These are phyloP conservation scores for Agaricus sinodeliciosus DNA, from an alignment of 768 basidiomycete genomes.

Conservation along the genomic window DNA sequence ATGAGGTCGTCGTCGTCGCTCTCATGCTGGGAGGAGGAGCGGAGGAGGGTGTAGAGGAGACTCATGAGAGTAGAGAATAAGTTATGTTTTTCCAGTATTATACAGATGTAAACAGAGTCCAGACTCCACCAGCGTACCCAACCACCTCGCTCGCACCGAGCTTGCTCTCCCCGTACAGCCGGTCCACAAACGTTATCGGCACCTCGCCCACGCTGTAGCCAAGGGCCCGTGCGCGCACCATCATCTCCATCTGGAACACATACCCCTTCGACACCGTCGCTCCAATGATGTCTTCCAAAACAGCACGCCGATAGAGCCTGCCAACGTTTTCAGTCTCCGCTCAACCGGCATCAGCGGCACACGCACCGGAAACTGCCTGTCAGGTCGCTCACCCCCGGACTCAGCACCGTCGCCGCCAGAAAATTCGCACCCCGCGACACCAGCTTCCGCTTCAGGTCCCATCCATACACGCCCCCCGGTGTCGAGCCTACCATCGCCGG, in stretches of 20 bases:
- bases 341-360: neutral
- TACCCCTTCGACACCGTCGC: conserved; percentile 85
- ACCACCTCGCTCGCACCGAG: conserved; percentile 85
- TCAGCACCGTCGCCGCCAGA: conserved; percentile 78
- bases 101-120: conserved; percentile 68
- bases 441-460: conserved; percentile 87
- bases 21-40: conserved; percentile 37
- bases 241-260: conserved; percentile 99
- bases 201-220: conserved; percentile 87
- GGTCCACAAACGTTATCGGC: conserved; percentile 92
- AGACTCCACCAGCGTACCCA: conserved; percentile 81
- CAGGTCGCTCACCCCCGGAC: conserved; percentile 82
- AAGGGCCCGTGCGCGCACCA: conserved; percentile 79
- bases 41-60: conserved; percentile 65
- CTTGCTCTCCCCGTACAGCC: conserved; percentile 92
- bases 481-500: conserved; percentile 50
- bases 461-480: conserved; percentile 86
- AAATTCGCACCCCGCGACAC: conserved; percentile 89
- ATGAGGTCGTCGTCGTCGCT: conserved; percentile 63
- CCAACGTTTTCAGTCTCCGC: neutral
- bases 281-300: conserved; percentile 77
- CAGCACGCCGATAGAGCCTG: conserved; percentile 72
- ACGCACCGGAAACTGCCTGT: conserved; percentile 85
- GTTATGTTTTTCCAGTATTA: conserved; percentile 22
- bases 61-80: conserved; percentile 35